These are phyloP conservation scores for Lignosus rhinocerotis DNA, from an alignment of 1,284 basidiomycete species.

Conservation along the genomic window DNA sequence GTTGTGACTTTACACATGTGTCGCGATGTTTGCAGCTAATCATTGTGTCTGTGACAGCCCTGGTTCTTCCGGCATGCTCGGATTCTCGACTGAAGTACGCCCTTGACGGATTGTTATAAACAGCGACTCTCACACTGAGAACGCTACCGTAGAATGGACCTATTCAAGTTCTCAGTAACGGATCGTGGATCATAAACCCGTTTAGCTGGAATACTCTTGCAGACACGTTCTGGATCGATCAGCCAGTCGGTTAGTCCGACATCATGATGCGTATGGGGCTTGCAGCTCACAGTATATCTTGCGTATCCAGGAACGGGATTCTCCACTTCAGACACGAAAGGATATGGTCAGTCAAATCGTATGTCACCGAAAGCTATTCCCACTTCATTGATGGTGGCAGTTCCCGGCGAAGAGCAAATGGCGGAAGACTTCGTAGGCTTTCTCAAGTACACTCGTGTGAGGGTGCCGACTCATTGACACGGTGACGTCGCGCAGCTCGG, in stretches of 20 bases:
- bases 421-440: conserved; percentile 62
- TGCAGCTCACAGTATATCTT: conserved; percentile 12
- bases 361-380: not conserved
- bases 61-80: conserved; percentile 68
- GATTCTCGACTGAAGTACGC: conserved; percentile 62
- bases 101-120: not conserved
- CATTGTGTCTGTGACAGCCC: conserved; percentile 42
- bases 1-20: conserved; percentile 14
- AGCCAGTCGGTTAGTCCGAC: conserved; percentile 47
- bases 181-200: conserved; percentile 48
- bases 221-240: conserved; percentile 71
- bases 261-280: not conserved
- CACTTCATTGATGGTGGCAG: conserved; percentile 33
- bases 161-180: conserved; percentile 52
- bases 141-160: conserved; percentile 60
- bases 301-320: conserved; percentile 55
- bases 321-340: conserved; percentile 58
- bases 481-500: conserved; percentile 15
- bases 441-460: too few species aligned
- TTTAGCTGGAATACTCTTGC: conserved; percentile 59
- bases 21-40: not conserved
- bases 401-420: conserved; percentile 65
- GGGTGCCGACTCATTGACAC: not conserved
- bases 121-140: not conserved
- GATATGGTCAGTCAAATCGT: conserved; percentile 48